Percentiles rank a stretch among this genome's conserved stretches.
Conservation (phyloP, 768 basidiomycete genomes). For the Scleroderma bovista region DNA sequence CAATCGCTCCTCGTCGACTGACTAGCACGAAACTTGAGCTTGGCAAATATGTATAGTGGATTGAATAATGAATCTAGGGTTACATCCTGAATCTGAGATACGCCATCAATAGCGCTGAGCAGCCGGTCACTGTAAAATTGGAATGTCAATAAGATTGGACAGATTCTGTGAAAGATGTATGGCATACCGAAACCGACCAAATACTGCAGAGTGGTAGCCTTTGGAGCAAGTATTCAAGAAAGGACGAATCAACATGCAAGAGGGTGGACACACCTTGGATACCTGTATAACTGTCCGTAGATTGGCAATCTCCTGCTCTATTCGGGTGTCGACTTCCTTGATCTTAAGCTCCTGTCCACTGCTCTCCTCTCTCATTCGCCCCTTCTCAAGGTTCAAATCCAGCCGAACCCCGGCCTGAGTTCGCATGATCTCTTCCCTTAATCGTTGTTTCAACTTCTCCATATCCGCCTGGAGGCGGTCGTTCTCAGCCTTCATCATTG, state of each 20-base stretch:
- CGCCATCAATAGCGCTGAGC: slow-evolving; percentile 82
- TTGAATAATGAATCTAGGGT: not conserved
- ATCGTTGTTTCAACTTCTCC: slow-evolving; percentile 89
- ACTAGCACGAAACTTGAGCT: too few relatives aligned
- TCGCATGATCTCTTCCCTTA: slow-evolving; percentile 86
- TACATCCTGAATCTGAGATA: slow-evolving; percentile 66
- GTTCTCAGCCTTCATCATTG: slow-evolving; percentile 93
- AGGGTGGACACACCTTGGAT: slow-evolving; percentile 62
- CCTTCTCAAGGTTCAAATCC: slow-evolving; percentile 96
- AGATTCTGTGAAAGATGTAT: not conserved
- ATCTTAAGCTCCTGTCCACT: slow-evolving; percentile 92
- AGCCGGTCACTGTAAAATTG: slow-evolving; percentile 64
- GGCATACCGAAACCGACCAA: slow-evolving; percentile 78
- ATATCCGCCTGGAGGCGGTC: slow-evolving; percentile 89
- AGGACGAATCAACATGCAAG: not conserved
- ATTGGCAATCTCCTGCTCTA: slow-evolving; percentile 92
- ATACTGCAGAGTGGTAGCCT: slow-evolving; percentile 86
- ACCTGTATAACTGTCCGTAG: slow-evolving; percentile 80
- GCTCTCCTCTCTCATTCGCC: slow-evolving; percentile 89
- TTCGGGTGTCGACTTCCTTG: slow-evolving; percentile 94
- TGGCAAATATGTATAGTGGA: not conserved
- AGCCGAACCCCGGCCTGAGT: slow-evolving; percentile 92
- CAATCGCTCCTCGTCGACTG: too few relatives aligned
- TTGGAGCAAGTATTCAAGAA: not conserved
- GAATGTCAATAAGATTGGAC: slow-evolving; percentile 6